These are phyloP conservation scores for Yamadazyma akitaensis DNA, from an alignment of 805 yeast genomes.

Conservation along the genomic window DNA sequence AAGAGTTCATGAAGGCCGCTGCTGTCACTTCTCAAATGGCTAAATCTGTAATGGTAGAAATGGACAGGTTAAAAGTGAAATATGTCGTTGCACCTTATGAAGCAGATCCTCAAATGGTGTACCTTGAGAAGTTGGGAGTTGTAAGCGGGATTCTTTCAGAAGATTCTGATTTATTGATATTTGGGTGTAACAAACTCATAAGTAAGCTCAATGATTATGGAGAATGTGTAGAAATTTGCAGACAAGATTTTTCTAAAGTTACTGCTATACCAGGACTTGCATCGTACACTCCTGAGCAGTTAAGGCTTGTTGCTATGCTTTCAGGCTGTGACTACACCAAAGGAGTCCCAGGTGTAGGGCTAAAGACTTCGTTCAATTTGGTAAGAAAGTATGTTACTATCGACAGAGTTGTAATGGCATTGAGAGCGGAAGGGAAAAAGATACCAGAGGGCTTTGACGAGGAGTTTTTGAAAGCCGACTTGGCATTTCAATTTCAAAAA, in stretches of 20 bases:
- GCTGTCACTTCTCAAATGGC: slow-evolving; percentile 92
- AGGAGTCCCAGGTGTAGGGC: slow-evolving; percentile 80
- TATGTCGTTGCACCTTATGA: slow-evolving; percentile 96
- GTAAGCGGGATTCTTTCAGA: slow-evolving; percentile 89
- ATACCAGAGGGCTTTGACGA: slow-evolving; percentile 57
- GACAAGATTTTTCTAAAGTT: slow-evolving; percentile 51
- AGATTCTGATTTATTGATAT: slow-evolving; percentile 87
- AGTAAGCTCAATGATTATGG: slow-evolving; percentile 82
- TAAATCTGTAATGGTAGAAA: slow-evolving; percentile 70
- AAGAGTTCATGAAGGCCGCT: slow-evolving; percentile 71
- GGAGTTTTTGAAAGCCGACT: slow-evolving; percentile 63
- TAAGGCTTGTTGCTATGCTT: slow-evolving; percentile 75
- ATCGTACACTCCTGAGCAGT: slow-evolving; percentile 50
- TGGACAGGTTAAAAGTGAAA: slow-evolving; percentile 54
- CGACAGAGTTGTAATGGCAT: slow-evolving; percentile 53
- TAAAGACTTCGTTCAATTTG: slow-evolving; percentile 66
- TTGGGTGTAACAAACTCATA: slow-evolving; percentile 74
- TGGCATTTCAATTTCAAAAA: slow-evolving; percentile 81
- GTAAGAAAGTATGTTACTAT: slow-evolving; percentile 50
- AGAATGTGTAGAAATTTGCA: slow-evolving; percentile 64
- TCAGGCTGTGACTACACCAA: slow-evolving; percentile 97
- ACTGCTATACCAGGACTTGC: slow-evolving; percentile 49
- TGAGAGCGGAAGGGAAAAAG: slow-evolving; percentile 59
- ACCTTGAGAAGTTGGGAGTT: slow-evolving; percentile 66
- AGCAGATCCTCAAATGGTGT: slow-evolving; percentile 97